Conservation (phyloP, 345 rosid genomes). For the Raphanus raphanistrum region DNA sequence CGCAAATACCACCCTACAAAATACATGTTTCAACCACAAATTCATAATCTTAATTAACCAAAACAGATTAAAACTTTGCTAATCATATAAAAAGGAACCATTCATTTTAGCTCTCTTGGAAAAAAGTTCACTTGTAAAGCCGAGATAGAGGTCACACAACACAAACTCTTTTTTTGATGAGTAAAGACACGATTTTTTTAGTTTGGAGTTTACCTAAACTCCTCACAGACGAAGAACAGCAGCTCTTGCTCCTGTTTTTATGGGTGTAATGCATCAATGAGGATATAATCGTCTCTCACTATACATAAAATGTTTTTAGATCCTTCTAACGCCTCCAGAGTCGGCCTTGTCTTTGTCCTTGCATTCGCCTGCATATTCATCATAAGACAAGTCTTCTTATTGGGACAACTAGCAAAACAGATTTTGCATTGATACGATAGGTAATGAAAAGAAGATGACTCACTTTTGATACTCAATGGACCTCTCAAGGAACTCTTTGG, state of each 20-base stretch:
- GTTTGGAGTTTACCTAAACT: constrained; percentile 21
- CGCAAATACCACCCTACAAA: background rate
- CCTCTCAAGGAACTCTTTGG: constrained; percentile 86
- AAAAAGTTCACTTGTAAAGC: background rate
- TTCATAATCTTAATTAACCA: background rate
- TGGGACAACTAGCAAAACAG: background rate
- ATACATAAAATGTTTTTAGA: constrained; percentile 14
- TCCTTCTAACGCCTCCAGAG: constrained; percentile 53
- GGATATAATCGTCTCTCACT: constrained; percentile 31
- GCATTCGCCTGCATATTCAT: constrained; percentile 61
- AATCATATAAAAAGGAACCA: background rate
- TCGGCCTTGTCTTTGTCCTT: constrained; percentile 54
- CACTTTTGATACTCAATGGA: constrained; percentile 81
- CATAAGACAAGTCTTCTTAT: constrained; percentile 2
- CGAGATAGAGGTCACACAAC: background rate
- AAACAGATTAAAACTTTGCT: background rate
- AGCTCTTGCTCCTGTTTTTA: constrained; percentile 15
- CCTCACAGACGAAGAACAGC: constrained; percentile 14
- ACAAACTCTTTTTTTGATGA: background rate
- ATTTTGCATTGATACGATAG: background rate
- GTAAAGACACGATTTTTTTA: constrained; percentile 12
- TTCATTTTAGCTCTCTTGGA: background rate
- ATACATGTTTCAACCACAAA: background rate
- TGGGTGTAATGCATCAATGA: constrained; percentile 27
- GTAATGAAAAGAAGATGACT: constrained; percentile 14